Conservation (phyloP, 768 basidiomycete genomes). For the Cubamyces sp. region DNA sequence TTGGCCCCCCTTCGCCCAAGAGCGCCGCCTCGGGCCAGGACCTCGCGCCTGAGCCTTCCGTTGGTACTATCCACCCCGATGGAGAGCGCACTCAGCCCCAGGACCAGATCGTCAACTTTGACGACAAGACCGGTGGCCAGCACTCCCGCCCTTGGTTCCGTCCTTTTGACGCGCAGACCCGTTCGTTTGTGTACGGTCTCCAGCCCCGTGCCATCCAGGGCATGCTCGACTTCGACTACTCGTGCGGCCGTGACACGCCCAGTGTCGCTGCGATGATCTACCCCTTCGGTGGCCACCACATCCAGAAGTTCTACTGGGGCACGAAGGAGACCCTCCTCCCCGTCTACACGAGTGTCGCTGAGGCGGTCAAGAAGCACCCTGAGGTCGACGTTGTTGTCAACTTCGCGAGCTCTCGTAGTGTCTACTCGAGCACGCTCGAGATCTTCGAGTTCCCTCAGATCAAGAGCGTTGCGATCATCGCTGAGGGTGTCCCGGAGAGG, state of each 20-base stretch:
- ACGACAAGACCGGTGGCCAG: constrained; percentile 45
- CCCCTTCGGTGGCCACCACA: constrained; percentile 99
- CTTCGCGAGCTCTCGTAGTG: constrained; percentile 93
- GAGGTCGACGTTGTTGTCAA: constrained; percentile 98
- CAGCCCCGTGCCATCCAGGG: constrained; percentile 99
- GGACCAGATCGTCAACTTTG: constrained; percentile 92
- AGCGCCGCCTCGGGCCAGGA: constrained; percentile 40
- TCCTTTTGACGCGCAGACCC: constrained; percentile 93
- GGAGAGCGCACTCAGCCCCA: constrained; percentile 82
- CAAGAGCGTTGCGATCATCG: constrained; percentile 87
- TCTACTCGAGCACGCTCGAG: constrained; percentile 94
- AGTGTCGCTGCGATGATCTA: constrained; percentile 99
- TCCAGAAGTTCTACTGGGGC: constrained; percentile 99
- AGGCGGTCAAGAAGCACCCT: constrained; percentile 92
- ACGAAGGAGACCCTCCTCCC: constrained; percentile 98
- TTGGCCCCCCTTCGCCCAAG: constrained; percentile 48
- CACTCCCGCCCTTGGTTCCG: constrained; percentile 75
- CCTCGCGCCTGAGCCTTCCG: constrained; percentile 40
- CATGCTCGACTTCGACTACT: constrained; percentile 98
- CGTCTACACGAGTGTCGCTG: constrained; percentile 90
- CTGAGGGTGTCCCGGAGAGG: constrained; percentile 98
- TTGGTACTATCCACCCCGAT: constrained; percentile 76
- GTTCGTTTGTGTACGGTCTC: constrained; percentile 97
- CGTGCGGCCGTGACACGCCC: constrained; percentile 89
- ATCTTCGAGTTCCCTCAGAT: constrained; percentile 74